phyloP scores from a whole-genome alignment of 2,329 filamentous ascomycete species.

The Coniochaeta sp. region DNA sequence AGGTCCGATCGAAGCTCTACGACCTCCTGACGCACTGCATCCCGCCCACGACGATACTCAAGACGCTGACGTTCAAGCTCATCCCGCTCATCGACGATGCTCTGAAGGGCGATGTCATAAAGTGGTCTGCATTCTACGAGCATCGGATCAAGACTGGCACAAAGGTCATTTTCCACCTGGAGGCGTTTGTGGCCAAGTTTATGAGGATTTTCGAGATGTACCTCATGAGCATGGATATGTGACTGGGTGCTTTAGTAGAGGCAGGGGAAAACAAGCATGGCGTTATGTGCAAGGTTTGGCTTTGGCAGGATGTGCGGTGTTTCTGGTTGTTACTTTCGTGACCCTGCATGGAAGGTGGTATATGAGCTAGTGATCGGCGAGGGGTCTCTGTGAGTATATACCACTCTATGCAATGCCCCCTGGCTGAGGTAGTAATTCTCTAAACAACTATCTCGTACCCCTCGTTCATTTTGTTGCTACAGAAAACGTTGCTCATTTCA shows the following conservation, averaged over 20 bases:
- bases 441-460: not conserved
- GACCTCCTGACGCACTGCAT: constrained; percentile 97
- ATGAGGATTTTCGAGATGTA: constrained; percentile 95
- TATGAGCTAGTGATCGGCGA: not conserved
- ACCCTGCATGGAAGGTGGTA: not conserved
- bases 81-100: constrained; percentile 80
- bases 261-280: not conserved
- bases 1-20: constrained; percentile 90
- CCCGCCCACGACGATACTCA: constrained; percentile 86
- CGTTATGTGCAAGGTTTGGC: not conserved
- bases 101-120: constrained; percentile 85
- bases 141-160: constrained; percentile 85
- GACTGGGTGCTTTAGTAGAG: not conserved
- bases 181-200: constrained; percentile 97
- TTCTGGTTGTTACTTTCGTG: not conserved
- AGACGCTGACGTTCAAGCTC: constrained; percentile 90
- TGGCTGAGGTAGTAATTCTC: not conserved
- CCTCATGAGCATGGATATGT: constrained; percentile 76
- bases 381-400: not conserved
- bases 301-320: not conserved
- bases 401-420: not conserved
- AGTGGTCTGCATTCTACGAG: constrained; percentile 96
- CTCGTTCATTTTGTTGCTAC: not conserved
- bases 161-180: constrained; percentile 96
- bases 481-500: not conserved